A percentile compares a stretch with the other conserved stretches of the same genome.
Conservation (phyloP, 2,329 filamentous ascomycete genomes). For the Microdochium paspali region DNA sequence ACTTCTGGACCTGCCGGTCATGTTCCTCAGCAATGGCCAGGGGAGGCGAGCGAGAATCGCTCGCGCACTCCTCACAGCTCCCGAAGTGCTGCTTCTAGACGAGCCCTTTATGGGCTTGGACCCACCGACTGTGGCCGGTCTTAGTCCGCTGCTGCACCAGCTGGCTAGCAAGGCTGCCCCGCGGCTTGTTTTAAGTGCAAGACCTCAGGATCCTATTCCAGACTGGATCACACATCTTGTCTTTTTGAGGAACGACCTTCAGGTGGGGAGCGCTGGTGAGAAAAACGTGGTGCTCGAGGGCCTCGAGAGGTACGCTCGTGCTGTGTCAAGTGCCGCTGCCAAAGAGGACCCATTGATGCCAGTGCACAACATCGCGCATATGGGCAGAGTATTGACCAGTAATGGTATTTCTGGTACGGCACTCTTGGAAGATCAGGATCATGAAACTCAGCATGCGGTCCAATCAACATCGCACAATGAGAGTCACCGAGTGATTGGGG, state of each 20-base stretch:
- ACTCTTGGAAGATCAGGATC: constrained; percentile 18
- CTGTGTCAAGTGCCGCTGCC: constrained; percentile 32
- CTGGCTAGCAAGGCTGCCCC: constrained; percentile 60
- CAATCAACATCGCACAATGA: neutral
- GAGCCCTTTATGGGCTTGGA: constrained; percentile 96
- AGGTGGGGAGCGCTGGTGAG: constrained; percentile 55
- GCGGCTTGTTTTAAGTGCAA: constrained; percentile 64
- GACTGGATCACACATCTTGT: constrained; percentile 84
- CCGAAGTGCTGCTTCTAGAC: constrained; percentile 78
- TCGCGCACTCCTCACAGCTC: constrained; percentile 67
- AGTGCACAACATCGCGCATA: constrained; percentile 36
- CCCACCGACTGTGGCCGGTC: constrained; percentile 63
- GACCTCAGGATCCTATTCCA: constrained; percentile 80
- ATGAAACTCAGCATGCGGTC: constrained; percentile 10
- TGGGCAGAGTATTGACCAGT: constrained; percentile 36
- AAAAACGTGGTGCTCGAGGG: constrained; percentile 52
- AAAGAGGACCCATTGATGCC: constrained; percentile 38
- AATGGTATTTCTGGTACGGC: constrained; percentile 25
- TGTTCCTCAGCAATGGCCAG: constrained; percentile 90
- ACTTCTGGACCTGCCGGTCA: constrained; percentile 72
- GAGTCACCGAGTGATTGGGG: constrained; percentile 29
- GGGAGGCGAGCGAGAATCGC: constrained; percentile 81
- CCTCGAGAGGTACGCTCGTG: constrained; percentile 36
- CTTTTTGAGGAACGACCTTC: constrained; percentile 58
- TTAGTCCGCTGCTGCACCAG: constrained; percentile 62